Evolutionary conservation across 2,329 filamentous ascomycete species (phyloP).

Genomic region (Ophiostoma tasmaniense): DNA sequence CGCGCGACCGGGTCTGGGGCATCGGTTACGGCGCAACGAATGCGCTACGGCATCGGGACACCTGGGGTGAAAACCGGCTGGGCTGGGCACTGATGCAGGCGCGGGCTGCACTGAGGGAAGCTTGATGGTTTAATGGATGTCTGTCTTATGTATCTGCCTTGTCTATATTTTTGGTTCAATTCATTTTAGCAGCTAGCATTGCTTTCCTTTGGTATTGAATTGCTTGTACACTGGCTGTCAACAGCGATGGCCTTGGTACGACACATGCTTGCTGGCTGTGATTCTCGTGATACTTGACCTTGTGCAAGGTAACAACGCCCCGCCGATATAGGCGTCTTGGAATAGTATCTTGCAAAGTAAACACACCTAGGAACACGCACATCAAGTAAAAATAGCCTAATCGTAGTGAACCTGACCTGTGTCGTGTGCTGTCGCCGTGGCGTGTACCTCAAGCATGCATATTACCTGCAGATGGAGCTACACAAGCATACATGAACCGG

Average conservation of each 20-base stretch:
- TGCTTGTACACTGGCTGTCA: background rate
- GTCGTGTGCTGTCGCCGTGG: too few species aligned
- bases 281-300: background rate
- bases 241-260: background rate
- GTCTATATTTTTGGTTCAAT: background rate
- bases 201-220: too few species aligned
- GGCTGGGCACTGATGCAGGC: constrained; percentile 54
- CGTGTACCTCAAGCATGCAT: background rate
- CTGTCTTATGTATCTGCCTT: background rate
- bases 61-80: constrained; percentile 58
- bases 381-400: background rate
- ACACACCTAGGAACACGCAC: background rate
- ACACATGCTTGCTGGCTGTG: background rate
- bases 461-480: background rate
- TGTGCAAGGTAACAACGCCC: background rate
- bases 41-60: constrained; percentile 37
- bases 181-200: background rate
- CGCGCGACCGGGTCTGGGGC: constrained; percentile 57
- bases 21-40: constrained; percentile 48
- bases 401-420: background rate
- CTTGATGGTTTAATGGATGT: background rate
- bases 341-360: background rate
- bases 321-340: background rate
- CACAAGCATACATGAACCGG: background rate
- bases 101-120: constrained; percentile 29